These are phyloP conservation scores for Otatea glauca DNA, from an alignment of 176 grass and related monocot species.

Conservation along the genomic window DNA sequence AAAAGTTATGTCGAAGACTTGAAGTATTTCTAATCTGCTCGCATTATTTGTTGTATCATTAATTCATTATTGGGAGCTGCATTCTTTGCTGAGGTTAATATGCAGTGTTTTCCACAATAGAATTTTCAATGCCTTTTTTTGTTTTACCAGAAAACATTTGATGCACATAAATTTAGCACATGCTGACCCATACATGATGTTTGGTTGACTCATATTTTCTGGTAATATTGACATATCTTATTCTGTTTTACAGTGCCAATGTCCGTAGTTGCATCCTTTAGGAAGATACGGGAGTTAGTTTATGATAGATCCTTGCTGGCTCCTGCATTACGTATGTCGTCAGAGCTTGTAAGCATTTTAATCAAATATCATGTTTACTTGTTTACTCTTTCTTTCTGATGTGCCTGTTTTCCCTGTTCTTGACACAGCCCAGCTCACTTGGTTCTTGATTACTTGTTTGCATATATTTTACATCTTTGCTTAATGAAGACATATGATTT, in stretches of 20 bases:
- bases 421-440: not conserved
- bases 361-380: constrained; percentile 25
- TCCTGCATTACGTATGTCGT: constrained; percentile 73
- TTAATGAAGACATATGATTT: constrained; percentile 9
- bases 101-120: not conserved
- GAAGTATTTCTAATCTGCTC: constrained; percentile 3
- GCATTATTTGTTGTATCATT: constrained; percentile 16
- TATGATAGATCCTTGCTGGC: constrained; percentile 74
- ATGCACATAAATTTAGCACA: constrained; percentile 1
- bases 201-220: not conserved
- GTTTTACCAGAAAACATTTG: not conserved
- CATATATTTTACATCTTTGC: constrained; percentile 10
- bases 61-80: constrained; percentile 19
- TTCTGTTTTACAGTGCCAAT: constrained; percentile 79
- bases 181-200: not conserved
- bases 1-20: not conserved
- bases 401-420: not conserved
- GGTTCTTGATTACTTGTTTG: constrained; percentile 11
- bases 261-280: constrained; percentile 80
- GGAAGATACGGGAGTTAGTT: constrained; percentile 84
- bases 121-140: not conserved
- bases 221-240: constrained; percentile 3
- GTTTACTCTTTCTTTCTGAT: constrained; percentile 19
- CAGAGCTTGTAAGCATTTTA: constrained; percentile 71
- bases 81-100: not conserved